Conservation (phyloP, 192 early-diverging fungal genomes). For the Coemansia sp. region DNA sequence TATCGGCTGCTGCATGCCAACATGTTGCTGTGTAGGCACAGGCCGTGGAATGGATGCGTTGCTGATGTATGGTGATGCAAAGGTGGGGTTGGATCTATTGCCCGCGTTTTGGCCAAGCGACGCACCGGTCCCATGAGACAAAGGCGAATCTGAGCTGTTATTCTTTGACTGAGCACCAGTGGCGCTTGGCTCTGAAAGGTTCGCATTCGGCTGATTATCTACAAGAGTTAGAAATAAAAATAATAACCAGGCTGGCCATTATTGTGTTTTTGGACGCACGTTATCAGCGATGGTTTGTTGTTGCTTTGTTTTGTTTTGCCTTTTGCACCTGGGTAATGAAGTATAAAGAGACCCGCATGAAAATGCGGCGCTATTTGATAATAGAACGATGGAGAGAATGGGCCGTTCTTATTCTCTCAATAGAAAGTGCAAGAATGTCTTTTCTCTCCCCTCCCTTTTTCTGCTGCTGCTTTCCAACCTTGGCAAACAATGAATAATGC, state of each 20-base stretch:
- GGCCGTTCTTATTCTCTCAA: neutral
- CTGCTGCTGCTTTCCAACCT: neutral
- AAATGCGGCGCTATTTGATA: conserved; percentile 4
- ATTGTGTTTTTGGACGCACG: neutral
- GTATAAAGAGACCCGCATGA: neutral
- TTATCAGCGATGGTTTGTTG: neutral
- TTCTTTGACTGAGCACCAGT: conserved; percentile 6
- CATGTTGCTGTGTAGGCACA: conserved; percentile 29
- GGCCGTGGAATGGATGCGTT: conserved; percentile 21
- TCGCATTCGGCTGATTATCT: conserved; percentile 13
- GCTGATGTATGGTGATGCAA: conserved; percentile 25
- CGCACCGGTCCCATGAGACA: neutral
- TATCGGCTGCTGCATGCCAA: conserved; percentile 2
- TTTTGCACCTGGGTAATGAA: neutral
- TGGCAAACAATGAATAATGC: neutral
- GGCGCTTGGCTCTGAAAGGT: conserved; percentile 6
- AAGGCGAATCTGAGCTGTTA: neutral
- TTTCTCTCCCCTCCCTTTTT: neutral
- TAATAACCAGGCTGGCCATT: neutral
- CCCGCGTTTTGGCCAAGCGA: neutral
- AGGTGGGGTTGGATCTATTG: conserved; percentile 6
- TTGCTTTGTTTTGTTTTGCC: neutral
- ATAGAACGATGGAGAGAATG: neutral
- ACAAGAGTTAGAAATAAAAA: conserved; percentile 10
- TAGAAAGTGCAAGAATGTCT: neutral